These are phyloP conservation scores for Leccinum uliginosum DNA, from an alignment of 768 basidiomycete species.

Conservation along the genomic window DNA sequence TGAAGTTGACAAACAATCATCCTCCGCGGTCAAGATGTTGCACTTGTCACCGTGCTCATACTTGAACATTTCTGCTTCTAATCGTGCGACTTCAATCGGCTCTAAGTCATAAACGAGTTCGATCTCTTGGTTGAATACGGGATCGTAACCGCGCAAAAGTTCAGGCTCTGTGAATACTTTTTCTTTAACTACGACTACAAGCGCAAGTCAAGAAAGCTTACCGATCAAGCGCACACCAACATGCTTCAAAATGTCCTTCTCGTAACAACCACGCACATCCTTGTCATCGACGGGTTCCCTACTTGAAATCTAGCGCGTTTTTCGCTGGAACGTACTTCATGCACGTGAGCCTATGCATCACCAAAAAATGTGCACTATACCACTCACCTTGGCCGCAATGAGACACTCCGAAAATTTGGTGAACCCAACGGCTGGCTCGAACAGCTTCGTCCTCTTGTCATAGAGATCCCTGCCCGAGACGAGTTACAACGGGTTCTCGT, in stretches of 20 bases:
- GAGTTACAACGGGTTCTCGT: constrained; percentile 68
- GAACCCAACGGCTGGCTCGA: constrained; percentile 88
- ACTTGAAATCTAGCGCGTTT: constrained; percentile 79
- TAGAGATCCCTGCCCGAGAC: constrained; percentile 76
- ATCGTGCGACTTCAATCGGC: constrained; percentile 86
- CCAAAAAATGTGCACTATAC: not conserved
- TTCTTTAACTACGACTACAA: not conserved
- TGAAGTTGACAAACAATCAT: constrained; percentile 95
- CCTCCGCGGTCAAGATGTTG: constrained; percentile 89
- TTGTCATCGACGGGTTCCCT: constrained; percentile 95
- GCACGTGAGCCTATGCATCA: constrained; percentile 21
- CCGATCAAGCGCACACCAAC: constrained; percentile 94
- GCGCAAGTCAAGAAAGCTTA: constrained; percentile 34
- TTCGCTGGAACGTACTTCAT: constrained; percentile 47
- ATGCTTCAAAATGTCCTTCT: constrained; percentile 89
- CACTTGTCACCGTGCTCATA: constrained; percentile 95
- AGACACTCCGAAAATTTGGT: constrained; percentile 96
- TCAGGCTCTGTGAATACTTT: constrained; percentile 71
- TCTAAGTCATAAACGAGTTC: constrained; percentile 96
- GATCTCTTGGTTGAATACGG: constrained; percentile 94
- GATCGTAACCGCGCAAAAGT: constrained; percentile 96
- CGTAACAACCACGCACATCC: constrained; percentile 89
- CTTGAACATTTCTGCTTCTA: constrained; percentile 94
- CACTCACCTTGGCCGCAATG: constrained; percentile 85
- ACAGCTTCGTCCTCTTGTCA: constrained; percentile 65